Evolutionary conservation across 495 filamentous ascomycete genomes (phyloP).

Genomic region (Xylaria curta): DNA sequence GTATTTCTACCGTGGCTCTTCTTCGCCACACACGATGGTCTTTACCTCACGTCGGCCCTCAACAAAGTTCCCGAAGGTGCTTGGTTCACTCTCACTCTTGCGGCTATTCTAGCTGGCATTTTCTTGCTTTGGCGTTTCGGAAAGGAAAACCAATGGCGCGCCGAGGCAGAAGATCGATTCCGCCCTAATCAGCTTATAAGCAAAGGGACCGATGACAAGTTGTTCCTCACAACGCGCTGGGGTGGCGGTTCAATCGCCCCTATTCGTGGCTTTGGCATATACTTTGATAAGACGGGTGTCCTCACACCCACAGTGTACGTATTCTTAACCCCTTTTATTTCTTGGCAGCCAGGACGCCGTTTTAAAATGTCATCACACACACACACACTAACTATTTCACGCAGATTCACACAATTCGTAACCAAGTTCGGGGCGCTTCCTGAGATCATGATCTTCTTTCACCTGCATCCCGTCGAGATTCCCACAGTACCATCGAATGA

Average conservation of each 20-base stretch:
- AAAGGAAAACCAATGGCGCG: slow-evolving; percentile 74
- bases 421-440: slow-evolving; percentile 65
- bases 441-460: slow-evolving; percentile 67
- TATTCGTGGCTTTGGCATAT: slow-evolving; percentile 64
- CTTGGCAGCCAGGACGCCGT: not conserved
- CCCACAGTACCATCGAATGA: slow-evolving; percentile 55
- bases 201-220: slow-evolving; percentile 30
- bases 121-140: slow-evolving; percentile 77
- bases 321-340: not conserved
- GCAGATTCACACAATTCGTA: slow-evolving; percentile 64
- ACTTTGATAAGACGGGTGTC: slow-evolving; percentile 69
- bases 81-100: slow-evolving; percentile 75
- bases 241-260: slow-evolving; percentile 53
- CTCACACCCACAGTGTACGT: slow-evolving; percentile 55
- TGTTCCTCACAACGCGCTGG: slow-evolving; percentile 48
- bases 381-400: not conserved
- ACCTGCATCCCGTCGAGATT: slow-evolving; percentile 62
- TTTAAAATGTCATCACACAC: not conserved
- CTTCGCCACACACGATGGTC: slow-evolving; percentile 66
- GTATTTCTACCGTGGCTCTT: slow-evolving; percentile 67
- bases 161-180: slow-evolving; percentile 67
- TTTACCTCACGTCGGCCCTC: slow-evolving; percentile 70
- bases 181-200: slow-evolving; percentile 53
- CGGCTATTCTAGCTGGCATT: slow-evolving; percentile 60
- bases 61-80: slow-evolving; percentile 74